phyloP scores from a whole-genome alignment of 2,329 filamentous ascomycete genomes.

The Talaromyces marneffei region DNA sequence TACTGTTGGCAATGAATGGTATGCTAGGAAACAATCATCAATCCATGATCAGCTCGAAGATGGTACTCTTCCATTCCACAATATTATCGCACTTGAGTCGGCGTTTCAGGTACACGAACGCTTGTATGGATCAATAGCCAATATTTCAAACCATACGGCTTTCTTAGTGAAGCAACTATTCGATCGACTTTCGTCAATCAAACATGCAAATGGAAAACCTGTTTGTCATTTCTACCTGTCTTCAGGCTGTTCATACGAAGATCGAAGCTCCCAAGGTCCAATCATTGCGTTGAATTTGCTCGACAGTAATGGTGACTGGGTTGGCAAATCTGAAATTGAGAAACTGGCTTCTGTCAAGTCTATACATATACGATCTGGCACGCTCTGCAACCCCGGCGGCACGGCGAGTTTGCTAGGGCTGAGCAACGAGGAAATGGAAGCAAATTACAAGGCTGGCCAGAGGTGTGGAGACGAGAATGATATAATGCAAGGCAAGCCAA shows the following conservation, averaged over 20 bases:
- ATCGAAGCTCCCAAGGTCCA: slow-evolving; percentile 56
- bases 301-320: slow-evolving; percentile 63
- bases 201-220: slow-evolving; percentile 61
- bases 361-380: slow-evolving; percentile 81
- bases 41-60: slow-evolving; percentile 84
- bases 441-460: slow-evolving; percentile 78
- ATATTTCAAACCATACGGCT: slow-evolving; percentile 64
- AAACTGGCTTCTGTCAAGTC: slow-evolving; percentile 72
- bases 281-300: slow-evolving; percentile 78
- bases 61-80: slow-evolving; percentile 86
- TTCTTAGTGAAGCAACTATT: slow-evolving; percentile 58
- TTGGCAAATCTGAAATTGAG: slow-evolving; percentile 79
- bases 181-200: slow-evolving; percentile 52
- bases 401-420: slow-evolving; percentile 68
- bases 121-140: slow-evolving; percentile 66
- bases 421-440: slow-evolving; percentile 72
- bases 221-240: slow-evolving; percentile 64
- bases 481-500: slow-evolving; percentile 76
- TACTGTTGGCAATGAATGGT: slow-evolving; percentile 72
- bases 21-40: slow-evolving; percentile 64
- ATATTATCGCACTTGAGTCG: slow-evolving; percentile 71
- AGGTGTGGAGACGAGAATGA: slow-evolving; percentile 80
- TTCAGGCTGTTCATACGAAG: slow-evolving; percentile 36
- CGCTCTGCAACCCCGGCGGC: slow-evolving; percentile 87
- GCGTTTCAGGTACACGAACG: slow-evolving; percentile 64